Base-by-base conservation (phyloP, 192 early-diverging fungal species). In the Coemansia reversa region DNA sequence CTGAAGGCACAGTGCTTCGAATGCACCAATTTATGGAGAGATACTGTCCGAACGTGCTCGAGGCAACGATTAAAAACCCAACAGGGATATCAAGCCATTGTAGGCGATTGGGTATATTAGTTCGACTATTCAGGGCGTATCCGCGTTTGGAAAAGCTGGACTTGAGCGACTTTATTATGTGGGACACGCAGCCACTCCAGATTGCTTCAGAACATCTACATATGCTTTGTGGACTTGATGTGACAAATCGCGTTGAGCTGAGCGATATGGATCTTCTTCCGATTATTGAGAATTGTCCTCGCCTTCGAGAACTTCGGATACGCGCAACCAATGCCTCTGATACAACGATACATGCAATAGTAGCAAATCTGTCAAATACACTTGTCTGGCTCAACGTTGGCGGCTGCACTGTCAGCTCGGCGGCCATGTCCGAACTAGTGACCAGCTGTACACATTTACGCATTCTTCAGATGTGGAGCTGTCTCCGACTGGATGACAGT, bases 21-120 rank as follows among this genome's bases (percentile, higher is more conserved):
- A 73, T 82, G 75, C 80, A 82, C 42, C 74, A 77, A 69, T 82
- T 71, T 60, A 82, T 82, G 80, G 80, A 82, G 72, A 61, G 68
- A 35, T 82, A 65, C 68, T 82, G 80, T 25, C 70, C 70, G 5
- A 70, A 70, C 39, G 69, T 82, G 22, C 62, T 77, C 18, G 75
- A 74, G 24, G 75, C 75, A 0, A 66, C 71, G 30, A 55, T 82
- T 42, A 66, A 60, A 35, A 82, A 82, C 47, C 70, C 80, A 22
- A 63, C 68, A 1, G 80, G 80, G 12, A 82, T 82, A 62, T 72
- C 75, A 27, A 82, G 72, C 71, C 80, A 76, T 53, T 60, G 60
- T 39, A 57, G 80, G 39, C 60, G 80, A 6, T 57, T 71, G 14
- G 71, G 69, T 5, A 76, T 82, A 19, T 60, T 82, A 14, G 52